These are phyloP conservation scores for Cryphonectria carpinicola DNA, from an alignment of 2,329 filamentous ascomycete species.

Conservation along the genomic window DNA sequence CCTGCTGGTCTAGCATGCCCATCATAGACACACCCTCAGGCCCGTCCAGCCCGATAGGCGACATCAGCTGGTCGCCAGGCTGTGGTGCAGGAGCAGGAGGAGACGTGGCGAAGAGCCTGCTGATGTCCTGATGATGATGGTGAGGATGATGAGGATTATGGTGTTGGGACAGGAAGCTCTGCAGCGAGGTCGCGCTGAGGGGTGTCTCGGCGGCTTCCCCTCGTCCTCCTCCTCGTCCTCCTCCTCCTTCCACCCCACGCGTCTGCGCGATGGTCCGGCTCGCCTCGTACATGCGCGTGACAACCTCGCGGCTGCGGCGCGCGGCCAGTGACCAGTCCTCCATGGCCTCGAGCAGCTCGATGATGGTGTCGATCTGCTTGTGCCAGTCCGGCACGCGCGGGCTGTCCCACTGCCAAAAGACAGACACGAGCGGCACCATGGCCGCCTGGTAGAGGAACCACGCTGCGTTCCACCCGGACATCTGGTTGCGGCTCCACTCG, in stretches of 20 bases:
- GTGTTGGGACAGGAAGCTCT: slow-evolving; percentile 19
- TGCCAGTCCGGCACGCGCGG: slow-evolving; percentile 56
- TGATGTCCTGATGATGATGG: slow-evolving; percentile 7
- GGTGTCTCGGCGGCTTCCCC: slow-evolving; percentile 5
- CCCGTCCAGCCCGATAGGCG: slow-evolving; percentile 55
- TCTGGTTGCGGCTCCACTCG: slow-evolving; percentile 73
- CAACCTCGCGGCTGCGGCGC: slow-evolving; percentile 64
- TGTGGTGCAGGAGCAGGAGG: neutral
- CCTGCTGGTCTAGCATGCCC: slow-evolving; percentile 57
- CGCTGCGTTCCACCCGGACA: slow-evolving; percentile 79
- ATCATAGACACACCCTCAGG: slow-evolving; percentile 55
- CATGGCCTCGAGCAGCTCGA: slow-evolving; percentile 66
- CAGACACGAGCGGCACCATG: slow-evolving; percentile 76
- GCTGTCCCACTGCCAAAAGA: slow-evolving; percentile 69
- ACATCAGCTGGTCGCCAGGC: slow-evolving; percentile 47
- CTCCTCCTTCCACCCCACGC: slow-evolving; percentile 29
- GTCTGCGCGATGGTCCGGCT: slow-evolving; percentile 42
- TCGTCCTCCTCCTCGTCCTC: too few species aligned
- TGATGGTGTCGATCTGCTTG: slow-evolving; percentile 60
- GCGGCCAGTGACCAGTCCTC: slow-evolving; percentile 68
- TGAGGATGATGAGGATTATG: neutral
- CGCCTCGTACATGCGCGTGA: slow-evolving; percentile 67
- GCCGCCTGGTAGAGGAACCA: slow-evolving; percentile 82
- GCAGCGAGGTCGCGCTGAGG: slow-evolving; percentile 21
- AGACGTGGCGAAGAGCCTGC: slow-evolving; percentile 22